These are phyloP conservation scores for Tetracentron sinense DNA, from an alignment of 164 flowering plant genomes.

Conservation along the genomic window DNA sequence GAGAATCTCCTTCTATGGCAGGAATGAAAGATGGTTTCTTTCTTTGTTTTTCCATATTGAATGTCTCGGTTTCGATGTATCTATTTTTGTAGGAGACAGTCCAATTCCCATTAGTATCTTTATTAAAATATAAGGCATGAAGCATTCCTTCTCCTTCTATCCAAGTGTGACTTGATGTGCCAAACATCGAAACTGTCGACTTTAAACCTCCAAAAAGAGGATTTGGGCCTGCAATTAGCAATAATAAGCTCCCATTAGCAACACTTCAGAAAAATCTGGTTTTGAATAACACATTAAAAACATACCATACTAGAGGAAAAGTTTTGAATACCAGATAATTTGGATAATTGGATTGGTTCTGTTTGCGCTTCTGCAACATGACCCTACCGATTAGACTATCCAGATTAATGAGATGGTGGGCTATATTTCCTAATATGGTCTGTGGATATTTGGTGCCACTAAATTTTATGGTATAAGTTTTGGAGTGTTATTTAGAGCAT, in stretches of 20 bases:
- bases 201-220: slow-evolving; percentile 59
- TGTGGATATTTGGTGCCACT: too few relatives aligned
- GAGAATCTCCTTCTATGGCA: slow-evolving; percentile 47
- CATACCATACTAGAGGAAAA: too few relatives aligned
- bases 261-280: background rate
- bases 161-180: slow-evolving; percentile 50
- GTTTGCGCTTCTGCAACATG: too few relatives aligned
- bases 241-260: background rate
- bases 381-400: too few relatives aligned
- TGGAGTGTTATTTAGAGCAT: background rate
- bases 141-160: slow-evolving; percentile 79
- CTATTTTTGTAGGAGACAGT: slow-evolving; percentile 48
- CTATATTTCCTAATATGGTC: too few relatives aligned
- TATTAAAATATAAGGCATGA: slow-evolving; percentile 51
- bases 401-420: too few relatives aligned
- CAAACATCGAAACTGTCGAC: slow-evolving; percentile 43
- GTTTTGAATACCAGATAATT: too few relatives aligned
- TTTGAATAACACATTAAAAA: too few relatives aligned
- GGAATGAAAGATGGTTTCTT: slow-evolving; percentile 48
- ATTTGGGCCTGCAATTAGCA: slow-evolving; percentile 48
- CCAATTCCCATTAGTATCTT: slow-evolving; percentile 32
- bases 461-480: too few relatives aligned
- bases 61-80: slow-evolving; percentile 49
- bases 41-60: slow-evolving; percentile 37
- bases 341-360: too few relatives aligned